Conservation (phyloP, 75 land plant species). For the Pseudotsuga menziesii region DNA sequence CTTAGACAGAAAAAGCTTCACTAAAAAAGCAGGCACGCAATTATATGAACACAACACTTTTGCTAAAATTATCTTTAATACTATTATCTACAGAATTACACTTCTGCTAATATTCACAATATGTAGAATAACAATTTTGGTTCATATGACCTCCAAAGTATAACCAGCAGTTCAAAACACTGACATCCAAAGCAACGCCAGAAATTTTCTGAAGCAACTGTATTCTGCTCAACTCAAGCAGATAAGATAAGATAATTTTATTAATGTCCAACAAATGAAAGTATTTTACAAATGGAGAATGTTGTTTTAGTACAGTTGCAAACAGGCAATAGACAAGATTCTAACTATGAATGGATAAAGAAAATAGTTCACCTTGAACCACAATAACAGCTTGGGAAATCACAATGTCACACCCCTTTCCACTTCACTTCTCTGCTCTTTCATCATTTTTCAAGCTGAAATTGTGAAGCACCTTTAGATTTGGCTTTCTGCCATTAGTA, state of each 20-base stretch:
- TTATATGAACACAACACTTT: background rate
- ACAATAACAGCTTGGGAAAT: background rate
- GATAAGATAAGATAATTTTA: too few species aligned
- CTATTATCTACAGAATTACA: background rate
- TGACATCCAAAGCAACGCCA: background rate
- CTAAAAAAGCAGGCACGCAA: too few species aligned
- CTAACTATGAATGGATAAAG: background rate
- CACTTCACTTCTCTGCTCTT: constrained; percentile 71
- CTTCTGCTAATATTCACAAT: background rate
- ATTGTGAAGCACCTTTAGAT: background rate
- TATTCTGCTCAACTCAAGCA: background rate
- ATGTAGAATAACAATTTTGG: background rate
- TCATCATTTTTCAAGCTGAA: constrained; percentile 65
- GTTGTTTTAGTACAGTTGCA: background rate
- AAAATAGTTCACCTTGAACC: background rate
- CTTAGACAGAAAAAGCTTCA: too few species aligned
- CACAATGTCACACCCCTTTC: constrained; percentile 52
- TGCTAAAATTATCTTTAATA: background rate
- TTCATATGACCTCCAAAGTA: background rate
- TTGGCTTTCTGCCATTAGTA: background rate
- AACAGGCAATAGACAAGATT: background rate
- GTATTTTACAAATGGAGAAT: background rate
- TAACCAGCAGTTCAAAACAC: background rate
- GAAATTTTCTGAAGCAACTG: background rate
- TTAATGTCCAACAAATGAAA: too few species aligned